Conservation (phyloP, 2,329 filamentous ascomycete genomes). For the Arachnomyces sp. region DNA sequence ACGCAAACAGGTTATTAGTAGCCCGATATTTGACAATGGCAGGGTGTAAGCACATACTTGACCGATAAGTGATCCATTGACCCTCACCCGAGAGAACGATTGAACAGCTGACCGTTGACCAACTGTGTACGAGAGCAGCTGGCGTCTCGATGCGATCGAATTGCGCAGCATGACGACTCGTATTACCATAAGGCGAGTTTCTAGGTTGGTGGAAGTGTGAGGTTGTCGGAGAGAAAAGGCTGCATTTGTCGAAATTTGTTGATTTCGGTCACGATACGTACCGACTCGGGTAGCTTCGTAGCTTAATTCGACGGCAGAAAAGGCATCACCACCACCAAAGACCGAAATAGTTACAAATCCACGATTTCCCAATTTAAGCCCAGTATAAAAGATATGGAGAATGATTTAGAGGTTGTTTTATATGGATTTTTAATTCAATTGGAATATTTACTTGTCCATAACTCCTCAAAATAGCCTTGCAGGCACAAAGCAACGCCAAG, state of each 20-base stretch:
- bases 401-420: too few species aligned
- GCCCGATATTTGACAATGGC: slow-evolving; percentile 22
- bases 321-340: too few species aligned
- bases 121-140: slow-evolving; percentile 32
- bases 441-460: too few species aligned
- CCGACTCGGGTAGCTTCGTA: background rate
- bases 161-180: slow-evolving; percentile 51
- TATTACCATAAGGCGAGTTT: slow-evolving; percentile 27
- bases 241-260: slow-evolving; percentile 17
- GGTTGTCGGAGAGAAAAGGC: slow-evolving; percentile 24
- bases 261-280: slow-evolving; percentile 17
- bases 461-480: too few species aligned
- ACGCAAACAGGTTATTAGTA: slow-evolving; percentile 19
- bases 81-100: slow-evolving; percentile 36
- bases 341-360: too few species aligned
- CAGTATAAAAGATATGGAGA: too few species aligned
- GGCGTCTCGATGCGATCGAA: slow-evolving; percentile 43
- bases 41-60: slow-evolving; percentile 28
- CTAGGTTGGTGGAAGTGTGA: slow-evolving; percentile 19
- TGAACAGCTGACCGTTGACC: slow-evolving; percentile 31
- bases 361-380: too few species aligned
- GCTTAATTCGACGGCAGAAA: too few species aligned
- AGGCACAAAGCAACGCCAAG: too few species aligned
- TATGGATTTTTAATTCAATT: too few species aligned
- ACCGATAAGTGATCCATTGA: slow-evolving; percentile 31